Percentiles rank a stretch among this genome's conserved stretches.
phyloP scores from a whole-genome alignment of 2,329 filamentous ascomycete species.

The Penicillium sp. region DNA sequence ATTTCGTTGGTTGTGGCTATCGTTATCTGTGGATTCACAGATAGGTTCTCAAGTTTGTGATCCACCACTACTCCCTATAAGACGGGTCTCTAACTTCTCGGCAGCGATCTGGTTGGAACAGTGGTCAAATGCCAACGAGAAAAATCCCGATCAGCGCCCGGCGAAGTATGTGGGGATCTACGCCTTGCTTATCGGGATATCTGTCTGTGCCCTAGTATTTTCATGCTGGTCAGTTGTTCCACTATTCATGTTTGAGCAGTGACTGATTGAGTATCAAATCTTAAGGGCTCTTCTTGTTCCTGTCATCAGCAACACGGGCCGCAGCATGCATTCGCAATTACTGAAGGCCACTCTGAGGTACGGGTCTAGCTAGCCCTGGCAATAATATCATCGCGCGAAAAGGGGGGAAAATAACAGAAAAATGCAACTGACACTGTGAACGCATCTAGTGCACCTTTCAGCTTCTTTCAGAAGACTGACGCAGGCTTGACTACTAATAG shows the following conservation, averaged over 20 bases:
- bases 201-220: constrained; percentile 1
- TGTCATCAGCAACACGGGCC: constrained; percentile 21
- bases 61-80: not conserved
- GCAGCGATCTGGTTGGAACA: constrained; percentile 55
- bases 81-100: not conserved
- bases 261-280: not conserved
- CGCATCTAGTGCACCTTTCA: constrained; percentile 21
- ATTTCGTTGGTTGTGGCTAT: not conserved
- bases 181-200: constrained; percentile 20
- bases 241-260: not conserved
- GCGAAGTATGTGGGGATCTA: constrained; percentile 50
- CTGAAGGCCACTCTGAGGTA: constrained; percentile 23
- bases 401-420: too few relatives aligned
- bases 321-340: constrained; percentile 20
- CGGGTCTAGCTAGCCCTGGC: not conserved
- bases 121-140: constrained; percentile 54
- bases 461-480: constrained; percentile 28
- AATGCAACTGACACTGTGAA: not conserved
- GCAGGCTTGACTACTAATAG: constrained; percentile 22
- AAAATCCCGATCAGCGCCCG: constrained; percentile 44
- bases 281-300: constrained; percentile 30
- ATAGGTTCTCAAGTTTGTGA: constrained; percentile 17
- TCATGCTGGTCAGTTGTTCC: constrained; percentile 1
- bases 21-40: constrained; percentile 10
- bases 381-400: not conserved